Conservation (phyloP, 2,329 filamentous ascomycete species). For the Fusarium denticulatum region DNA sequence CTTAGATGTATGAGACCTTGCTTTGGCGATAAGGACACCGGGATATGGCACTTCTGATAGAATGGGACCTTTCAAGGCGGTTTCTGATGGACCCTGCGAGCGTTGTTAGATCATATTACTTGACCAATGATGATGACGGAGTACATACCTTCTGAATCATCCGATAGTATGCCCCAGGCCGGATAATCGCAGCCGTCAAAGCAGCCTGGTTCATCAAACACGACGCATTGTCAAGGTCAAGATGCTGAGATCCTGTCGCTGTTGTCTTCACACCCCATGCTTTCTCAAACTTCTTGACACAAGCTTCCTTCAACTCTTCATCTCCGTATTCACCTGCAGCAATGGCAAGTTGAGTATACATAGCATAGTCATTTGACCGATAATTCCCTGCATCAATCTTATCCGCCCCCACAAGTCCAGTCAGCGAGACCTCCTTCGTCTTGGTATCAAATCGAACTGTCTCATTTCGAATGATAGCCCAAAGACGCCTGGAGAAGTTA, state of each 20-base stretch:
- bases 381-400: not conserved
- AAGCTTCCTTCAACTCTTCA: not conserved
- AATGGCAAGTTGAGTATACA: not conserved
- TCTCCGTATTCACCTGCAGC: not conserved
- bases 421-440: not conserved
- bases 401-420: not conserved
- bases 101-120: not conserved
- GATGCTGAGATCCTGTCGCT: not conserved
- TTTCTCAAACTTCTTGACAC: not conserved
- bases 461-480: not conserved
- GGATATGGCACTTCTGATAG: not conserved
- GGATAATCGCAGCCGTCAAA: not conserved
- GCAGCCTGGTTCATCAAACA: not conserved
- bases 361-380: not conserved
- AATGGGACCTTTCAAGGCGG: not conserved
- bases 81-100: not conserved
- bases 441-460: not conserved
- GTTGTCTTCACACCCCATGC: not conserved
- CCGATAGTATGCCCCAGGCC: not conserved
- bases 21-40: not conserved
- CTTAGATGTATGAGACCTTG: not conserved
- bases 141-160: not conserved
- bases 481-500: not conserved
- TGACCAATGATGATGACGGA: fast-evolving
- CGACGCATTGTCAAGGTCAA: not conserved